Base-by-base conservation (phyloP, 2,329 filamentous ascomycete species). In the Seiridium cupressi region DNA sequence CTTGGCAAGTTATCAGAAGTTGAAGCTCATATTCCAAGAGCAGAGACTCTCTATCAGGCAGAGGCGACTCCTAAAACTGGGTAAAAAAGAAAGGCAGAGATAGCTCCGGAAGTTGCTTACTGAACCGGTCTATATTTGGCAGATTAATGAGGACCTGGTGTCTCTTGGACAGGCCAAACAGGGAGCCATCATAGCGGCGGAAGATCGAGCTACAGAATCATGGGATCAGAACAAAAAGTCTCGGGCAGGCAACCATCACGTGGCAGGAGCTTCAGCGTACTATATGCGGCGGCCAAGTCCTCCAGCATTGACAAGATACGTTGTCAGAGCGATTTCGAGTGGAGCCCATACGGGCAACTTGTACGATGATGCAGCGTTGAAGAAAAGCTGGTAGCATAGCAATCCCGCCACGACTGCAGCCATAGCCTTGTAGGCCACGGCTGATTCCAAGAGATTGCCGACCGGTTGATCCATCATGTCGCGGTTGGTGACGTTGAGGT, bases 101-200 rank as follows among this genome's bases (percentile, higher is more conserved):
- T 26, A 26, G 2, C 18, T 26, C 18, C 18, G 18, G 18, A 26
- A 26, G 18, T 26, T 26, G 18, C 18, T 26, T 26, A 26, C 18
- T 53, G 38, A 63, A 55, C n/a, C 55, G 49, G 31, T 65, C 63
- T 6, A 59, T 51, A 35, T 60, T 61, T 10, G 61, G 51, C 38
- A 61, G 67, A 40, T 70, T 65, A 46, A 68, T 64, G 42, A 68
- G 61, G 32, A 68, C 63, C 48, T 69, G 67, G 38, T 69, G 62
- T n/a, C 64, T 60, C 9, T 64, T 62, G 65, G 72, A 74, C 18
- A 70, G 60, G 35, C 63, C 63, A 35, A 53, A 65, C 18, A 62
- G n/a, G 4, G 58, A 60, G 34, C 58, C 58, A 46, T 44, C 44
- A 44, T 60, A 60, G 3, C 58, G 58, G 4, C 58, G 42, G 10